Conservation (phyloP, 1,284 basidiomycete genomes). For the Taiwanofungus camphoratus region DNA sequence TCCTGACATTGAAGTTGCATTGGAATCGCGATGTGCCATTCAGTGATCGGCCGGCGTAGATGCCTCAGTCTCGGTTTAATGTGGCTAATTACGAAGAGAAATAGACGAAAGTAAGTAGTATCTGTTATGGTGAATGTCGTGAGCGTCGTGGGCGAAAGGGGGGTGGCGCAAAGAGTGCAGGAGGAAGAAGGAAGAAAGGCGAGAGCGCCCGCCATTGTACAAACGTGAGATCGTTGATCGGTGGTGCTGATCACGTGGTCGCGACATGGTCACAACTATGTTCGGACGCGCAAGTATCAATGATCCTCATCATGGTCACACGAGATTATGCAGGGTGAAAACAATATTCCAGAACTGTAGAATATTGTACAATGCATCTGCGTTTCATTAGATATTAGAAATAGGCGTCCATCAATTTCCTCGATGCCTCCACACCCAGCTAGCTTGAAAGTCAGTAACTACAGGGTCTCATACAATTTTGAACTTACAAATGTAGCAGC, state of each 20-base stretch:
- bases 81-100: conserved; percentile 1
- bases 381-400: conserved; percentile 12
- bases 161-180: not conserved
- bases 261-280: too few species aligned
- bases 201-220: not conserved
- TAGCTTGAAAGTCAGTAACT: conserved; percentile 8
- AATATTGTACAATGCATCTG: too few species aligned
- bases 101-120: not conserved
- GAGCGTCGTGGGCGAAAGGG: not conserved
- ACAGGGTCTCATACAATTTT: not conserved
- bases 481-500: conserved; percentile 88
- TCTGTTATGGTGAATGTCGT: not conserved
- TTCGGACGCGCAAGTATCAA: too few species aligned
- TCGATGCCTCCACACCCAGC: conserved; percentile 28
- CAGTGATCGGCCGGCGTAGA: too few species aligned
- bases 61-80: too few species aligned
- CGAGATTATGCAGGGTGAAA: too few species aligned
- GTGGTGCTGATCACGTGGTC: too few species aligned
- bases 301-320: too few species aligned
- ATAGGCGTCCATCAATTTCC: conserved; percentile 25
- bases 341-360: too few species aligned
- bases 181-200: not conserved
- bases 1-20: not conserved
- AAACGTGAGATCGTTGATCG: conserved; percentile 1
- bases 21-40: conserved; percentile 7